Conservation (phyloP, 2,329 filamentous ascomycete species). For the Lecanicillium sp. region DNA sequence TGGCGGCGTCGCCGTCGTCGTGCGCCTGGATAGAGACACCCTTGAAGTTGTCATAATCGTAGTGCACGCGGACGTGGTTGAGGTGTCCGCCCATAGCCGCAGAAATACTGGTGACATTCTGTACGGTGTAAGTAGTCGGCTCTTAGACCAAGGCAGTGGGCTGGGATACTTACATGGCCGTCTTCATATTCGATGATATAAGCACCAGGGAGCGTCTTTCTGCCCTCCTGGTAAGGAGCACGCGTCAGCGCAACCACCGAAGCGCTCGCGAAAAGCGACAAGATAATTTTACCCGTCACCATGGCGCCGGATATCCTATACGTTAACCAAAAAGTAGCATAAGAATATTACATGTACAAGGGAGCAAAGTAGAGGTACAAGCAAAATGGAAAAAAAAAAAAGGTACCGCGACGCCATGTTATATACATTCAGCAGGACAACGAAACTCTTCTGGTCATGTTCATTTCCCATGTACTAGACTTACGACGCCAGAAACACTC, state of each 20-base stretch:
- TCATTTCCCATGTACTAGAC: no score
- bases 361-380: no score
- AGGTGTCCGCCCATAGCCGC: slow-evolving; percentile 2
- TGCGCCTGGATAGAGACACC: slow-evolving; percentile 4
- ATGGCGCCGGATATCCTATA: background rate
- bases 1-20: background rate
- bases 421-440: no score
- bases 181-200: slow-evolving; percentile 4
- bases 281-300: slow-evolving; percentile 3
- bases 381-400: no score
- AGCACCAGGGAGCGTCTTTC: background rate
- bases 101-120: background rate
- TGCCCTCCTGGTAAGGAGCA: background rate
- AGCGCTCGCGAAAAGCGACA: background rate
- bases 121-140: background rate
- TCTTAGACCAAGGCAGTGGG: background rate
- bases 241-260: background rate
- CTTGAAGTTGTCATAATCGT: slow-evolving; percentile 5
- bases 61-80: background rate
- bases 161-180: background rate
- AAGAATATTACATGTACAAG: no score
- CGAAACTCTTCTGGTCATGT: no score
- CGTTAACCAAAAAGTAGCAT: no score
- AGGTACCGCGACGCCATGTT: no score
- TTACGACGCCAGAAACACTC: no score